phyloP scores from a whole-genome alignment of 2,329 filamentous ascomycete genomes.

The Coniochaeta sp. region DNA sequence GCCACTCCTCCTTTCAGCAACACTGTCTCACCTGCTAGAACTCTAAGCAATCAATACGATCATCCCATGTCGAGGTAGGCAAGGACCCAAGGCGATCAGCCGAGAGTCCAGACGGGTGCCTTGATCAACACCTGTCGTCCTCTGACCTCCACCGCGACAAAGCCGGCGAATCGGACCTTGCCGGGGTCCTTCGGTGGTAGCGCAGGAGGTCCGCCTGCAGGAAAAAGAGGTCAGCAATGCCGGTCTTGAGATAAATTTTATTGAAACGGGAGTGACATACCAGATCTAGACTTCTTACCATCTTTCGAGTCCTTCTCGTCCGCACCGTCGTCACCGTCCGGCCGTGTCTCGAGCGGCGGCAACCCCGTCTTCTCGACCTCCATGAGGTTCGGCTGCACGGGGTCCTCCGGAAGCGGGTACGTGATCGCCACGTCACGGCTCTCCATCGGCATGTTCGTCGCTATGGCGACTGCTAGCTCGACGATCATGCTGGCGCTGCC shows the following conservation, averaged over 20 bases:
- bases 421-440: constrained; percentile 83
- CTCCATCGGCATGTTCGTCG: constrained; percentile 80
- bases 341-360: constrained; percentile 47
- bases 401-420: constrained; percentile 73
- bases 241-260: constrained; percentile 10
- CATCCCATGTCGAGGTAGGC: neutral
- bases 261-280: constrained; percentile 29
- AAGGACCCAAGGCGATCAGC: constrained; percentile 14
- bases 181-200: constrained; percentile 35
- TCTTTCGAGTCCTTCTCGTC: constrained; percentile 31
- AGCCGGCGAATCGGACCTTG: constrained; percentile 68
- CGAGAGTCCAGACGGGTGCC: constrained; percentile 63
- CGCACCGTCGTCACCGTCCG: constrained; percentile 31
- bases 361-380: constrained; percentile 71
- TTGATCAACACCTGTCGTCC: constrained; percentile 69
- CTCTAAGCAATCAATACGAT: neutral
- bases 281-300: constrained; percentile 35
- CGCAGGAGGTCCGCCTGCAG: constrained; percentile 19
- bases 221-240: constrained; percentile 31
- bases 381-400: constrained; percentile 69
- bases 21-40: neutral
- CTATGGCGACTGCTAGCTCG: constrained; percentile 80
- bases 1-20: neutral
- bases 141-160: constrained; percentile 66
- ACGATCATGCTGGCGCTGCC: constrained; percentile 89